Evolutionary conservation across 176 grass and related monocot species (phyloP), one percentile per base, ranked within the genome.

Genomic region (Tillandsia leiboldiana): DNA sequence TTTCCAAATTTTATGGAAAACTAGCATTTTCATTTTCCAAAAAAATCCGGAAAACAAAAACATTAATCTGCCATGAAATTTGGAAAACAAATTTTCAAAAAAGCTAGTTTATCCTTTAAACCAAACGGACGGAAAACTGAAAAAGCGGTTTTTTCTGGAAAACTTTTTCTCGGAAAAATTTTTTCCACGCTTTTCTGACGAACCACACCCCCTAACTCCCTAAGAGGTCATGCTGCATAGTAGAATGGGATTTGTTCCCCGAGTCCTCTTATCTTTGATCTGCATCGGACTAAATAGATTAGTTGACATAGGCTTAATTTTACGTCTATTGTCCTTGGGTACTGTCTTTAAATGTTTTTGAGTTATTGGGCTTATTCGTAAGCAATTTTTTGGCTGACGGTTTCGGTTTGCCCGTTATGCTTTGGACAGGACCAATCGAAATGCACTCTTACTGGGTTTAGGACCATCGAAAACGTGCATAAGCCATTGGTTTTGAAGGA

Each of bases 401-500:
- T 42, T 42, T 42, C 33, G 20, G 29, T 65, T 73, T 18, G 14
- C 42, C 8, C 26, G 15, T 26, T 83, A 6, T 74, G 62, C 51
- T 80, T 79, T 79, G 70, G 15, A 48, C 76, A 93, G 94, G 94
- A 92, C 68, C 23, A 70, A 69, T 90, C 89, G 49, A 72, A 87
- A 56, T 97, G 94, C 84, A 92, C 89, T 57, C 10, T 51, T 51
- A 93, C 89, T 23, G 78, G 85, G 12, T 72, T 67, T 81, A 82
- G 17, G 15, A 92, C 89, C 72, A 50, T 99, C 77, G 87, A 81
- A 2, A 90, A 87, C 63, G 67, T 65, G 13, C 0, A 59, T 7
- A 99, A 99, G 83, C 94, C 94, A 7, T 75, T 99, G 69, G 77
- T 99, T 27, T 53, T 99, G 29, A 99, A 99, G 79, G 89, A 93